A percentile compares a stretch with the other conserved stretches of the same genome.
Evolutionary conservation across 306 rosid genomes (phyloP).

Genomic region (Lablab purpureus): DNA sequence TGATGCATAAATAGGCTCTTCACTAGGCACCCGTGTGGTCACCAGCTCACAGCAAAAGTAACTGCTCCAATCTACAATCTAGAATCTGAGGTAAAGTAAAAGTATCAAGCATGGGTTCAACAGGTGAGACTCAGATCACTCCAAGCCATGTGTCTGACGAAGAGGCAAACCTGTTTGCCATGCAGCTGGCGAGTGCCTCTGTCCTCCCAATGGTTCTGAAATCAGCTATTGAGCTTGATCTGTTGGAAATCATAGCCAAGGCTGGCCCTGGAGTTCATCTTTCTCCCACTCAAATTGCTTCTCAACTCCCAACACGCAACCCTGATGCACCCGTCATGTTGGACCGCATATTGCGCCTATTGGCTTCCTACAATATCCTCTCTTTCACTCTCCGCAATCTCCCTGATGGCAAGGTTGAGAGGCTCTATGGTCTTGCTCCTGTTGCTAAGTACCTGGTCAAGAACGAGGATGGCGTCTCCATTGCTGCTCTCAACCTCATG

Average conservation of each 20-base stretch:
- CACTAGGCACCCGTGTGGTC: not conserved
- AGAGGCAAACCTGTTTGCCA: slow-evolving; percentile 87
- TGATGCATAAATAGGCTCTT: not conserved
- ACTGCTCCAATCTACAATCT: not conserved
- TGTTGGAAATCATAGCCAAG: slow-evolving; percentile 76
- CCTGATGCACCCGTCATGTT: slow-evolving; percentile 73
- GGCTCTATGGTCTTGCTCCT: slow-evolving; percentile 84
- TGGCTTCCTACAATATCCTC: slow-evolving; percentile 80
- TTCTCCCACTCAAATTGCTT: slow-evolving; percentile 65
- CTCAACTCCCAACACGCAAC: slow-evolving; percentile 71
- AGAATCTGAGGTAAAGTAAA: not conserved
- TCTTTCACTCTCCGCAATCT: slow-evolving; percentile 54
- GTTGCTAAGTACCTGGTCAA: slow-evolving; percentile 81
- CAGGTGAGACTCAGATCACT: slow-evolving; percentile 71
- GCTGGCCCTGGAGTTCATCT: slow-evolving; percentile 67
- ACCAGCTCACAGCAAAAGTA: not conserved
- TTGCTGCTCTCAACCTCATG: slow-evolving; percentile 84
- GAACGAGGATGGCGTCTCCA: slow-evolving; percentile 87
- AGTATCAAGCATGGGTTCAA: slow-evolving; percentile 58
- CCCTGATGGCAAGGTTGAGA: slow-evolving; percentile 63
- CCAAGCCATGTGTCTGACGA: slow-evolving; percentile 80
- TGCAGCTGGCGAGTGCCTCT: slow-evolving; percentile 90
- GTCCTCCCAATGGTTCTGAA: slow-evolving; percentile 86
- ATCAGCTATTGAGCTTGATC: slow-evolving; percentile 80
- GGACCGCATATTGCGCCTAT: slow-evolving; percentile 79